A percentile compares a stretch with the other conserved stretches of the same genome.
These are phyloP conservation scores for Dinochytrium kinnereticum DNA, from an alignment of 371 early-diverging fungal genomes.

Conservation along the genomic window DNA sequence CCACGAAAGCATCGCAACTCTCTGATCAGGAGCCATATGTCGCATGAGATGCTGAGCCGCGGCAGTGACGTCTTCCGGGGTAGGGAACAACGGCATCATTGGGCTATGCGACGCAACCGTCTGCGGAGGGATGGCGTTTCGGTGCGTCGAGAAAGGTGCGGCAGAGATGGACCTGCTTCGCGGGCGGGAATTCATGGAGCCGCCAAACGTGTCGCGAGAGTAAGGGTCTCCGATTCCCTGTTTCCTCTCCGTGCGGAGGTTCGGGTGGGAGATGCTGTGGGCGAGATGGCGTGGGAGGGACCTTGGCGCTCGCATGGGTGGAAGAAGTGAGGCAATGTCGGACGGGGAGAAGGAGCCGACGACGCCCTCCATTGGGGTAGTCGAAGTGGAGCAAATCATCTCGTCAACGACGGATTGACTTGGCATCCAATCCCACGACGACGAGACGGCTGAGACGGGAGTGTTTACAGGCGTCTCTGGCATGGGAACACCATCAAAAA, in stretches of 20 bases:
- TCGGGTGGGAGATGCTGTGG: not conserved
- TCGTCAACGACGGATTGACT: not conserved
- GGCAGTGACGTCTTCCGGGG: not conserved
- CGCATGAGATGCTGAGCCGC: not conserved
- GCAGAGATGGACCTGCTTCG: constrained; percentile 2
- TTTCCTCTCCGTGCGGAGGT: not conserved
- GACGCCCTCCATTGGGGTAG: not conserved
- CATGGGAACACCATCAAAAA: not conserved
- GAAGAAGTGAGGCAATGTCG: not conserved
- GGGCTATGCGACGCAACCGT: not conserved
- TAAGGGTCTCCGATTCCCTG: not conserved
- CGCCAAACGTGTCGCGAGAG: no score
- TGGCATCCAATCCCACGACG: not conserved
- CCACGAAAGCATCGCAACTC: not conserved
- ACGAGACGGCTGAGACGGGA: not conserved
- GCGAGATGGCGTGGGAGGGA: not conserved
- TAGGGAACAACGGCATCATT: not conserved
- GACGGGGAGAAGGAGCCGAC: not conserved
- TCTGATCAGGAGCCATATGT: not conserved
- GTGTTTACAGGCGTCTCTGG: not conserved
- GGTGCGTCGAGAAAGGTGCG: not conserved
- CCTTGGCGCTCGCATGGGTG: not conserved
- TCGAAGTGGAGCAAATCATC: not conserved
- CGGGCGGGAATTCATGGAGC: not conserved
- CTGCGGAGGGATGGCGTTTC: not conserved